Conservation (phyloP, 306 rosid genomes). For the Myrica gale region DNA sequence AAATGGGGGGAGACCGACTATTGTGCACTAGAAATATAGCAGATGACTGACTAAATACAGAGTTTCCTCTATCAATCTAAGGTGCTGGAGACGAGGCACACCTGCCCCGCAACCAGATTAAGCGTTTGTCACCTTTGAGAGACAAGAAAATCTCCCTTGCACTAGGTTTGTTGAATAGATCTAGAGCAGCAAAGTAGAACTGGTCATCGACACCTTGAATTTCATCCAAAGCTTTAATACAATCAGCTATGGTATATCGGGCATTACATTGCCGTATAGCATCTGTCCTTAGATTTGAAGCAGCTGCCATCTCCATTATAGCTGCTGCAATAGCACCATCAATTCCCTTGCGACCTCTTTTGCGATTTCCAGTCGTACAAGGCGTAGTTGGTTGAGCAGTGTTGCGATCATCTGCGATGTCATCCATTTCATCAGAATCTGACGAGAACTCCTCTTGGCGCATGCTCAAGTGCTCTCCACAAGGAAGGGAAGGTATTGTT, state of each 20-base stretch:
- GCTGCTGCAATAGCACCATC: slow-evolving; percentile 69
- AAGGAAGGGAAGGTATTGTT: slow-evolving; percentile 26
- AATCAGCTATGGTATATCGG: slow-evolving; percentile 55
- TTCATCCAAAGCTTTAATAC: slow-evolving; percentile 64
- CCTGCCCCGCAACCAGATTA: slow-evolving; percentile 58
- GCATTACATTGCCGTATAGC: slow-evolving; percentile 51
- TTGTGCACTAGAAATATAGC: background rate
- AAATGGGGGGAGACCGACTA: background rate
- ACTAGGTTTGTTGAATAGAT: slow-evolving; percentile 59
- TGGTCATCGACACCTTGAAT: slow-evolving; percentile 57
- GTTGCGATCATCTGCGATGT: slow-evolving; percentile 34
- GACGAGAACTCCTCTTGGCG: slow-evolving; percentile 48
- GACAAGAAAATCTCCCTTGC: slow-evolving; percentile 71
- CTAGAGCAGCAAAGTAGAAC: slow-evolving; percentile 64
- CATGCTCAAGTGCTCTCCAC: slow-evolving; percentile 37
- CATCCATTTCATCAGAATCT: slow-evolving; percentile 54
- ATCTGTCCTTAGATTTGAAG: slow-evolving; percentile 62
- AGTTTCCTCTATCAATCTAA: slow-evolving; percentile 19
- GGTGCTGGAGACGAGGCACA: slow-evolving; percentile 39
- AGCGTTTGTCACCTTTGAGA: slow-evolving; percentile 59
- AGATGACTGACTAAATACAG: slow-evolving; percentile 1
- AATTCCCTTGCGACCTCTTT: slow-evolving; percentile 65
- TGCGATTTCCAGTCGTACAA: slow-evolving; percentile 37
- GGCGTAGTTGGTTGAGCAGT: slow-evolving; percentile 44
- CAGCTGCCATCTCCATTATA: slow-evolving; percentile 73